Base-by-base conservation (phyloP, 202 grass and related monocot species). In the Setaria italica region DNA sequence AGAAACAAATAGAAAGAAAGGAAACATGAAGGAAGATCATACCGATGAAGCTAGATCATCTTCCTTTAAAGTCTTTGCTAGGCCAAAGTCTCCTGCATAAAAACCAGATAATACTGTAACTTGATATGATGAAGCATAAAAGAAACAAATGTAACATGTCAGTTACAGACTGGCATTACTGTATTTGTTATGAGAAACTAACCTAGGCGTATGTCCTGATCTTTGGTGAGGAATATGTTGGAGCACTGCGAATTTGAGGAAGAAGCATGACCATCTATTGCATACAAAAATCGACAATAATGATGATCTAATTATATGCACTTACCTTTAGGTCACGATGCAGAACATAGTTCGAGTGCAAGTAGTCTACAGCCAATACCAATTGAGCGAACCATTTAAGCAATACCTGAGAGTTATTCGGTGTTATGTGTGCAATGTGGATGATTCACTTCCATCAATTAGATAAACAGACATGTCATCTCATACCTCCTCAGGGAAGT, bases 191-290 rank as follows among this genome's bases (percentile, higher is more conserved):
- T 59, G 37, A 88, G 79, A 17, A 82, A 94, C 96, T 94, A 82
- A 99, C 97, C 97, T 54, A 99, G 91, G 21, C 94, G 90, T 82
- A 99, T 83, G 74, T 99, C 89, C 47, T 99, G 90, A 81, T 99
- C 97, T 88, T 99, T 99, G 62, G 94, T 96, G 67, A 97, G 90
- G 89, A 99, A 99, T 90, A 97, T 99, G 81, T 97, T 99, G 83
- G 94, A 99, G 75, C 94, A 99, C 92, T 99, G 90, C 83, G 58
- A 60, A 65, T 79, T 63, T 78, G 70, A 63, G n/a, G 50, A 86
- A 73, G 21, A 73, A 0, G 70, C 43, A 63, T 88, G 63, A 77
- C 47, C 35, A 87, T 41, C 17, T 69, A 82, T 9, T 43, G 21
- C 46, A 53, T 29, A 57, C 51, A 72, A 54, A 30, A 84, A 54